These are phyloP conservation scores for Miscanthus sacchariflorus DNA, from an alignment of 202 grass and related monocot genomes.

Conservation along the genomic window DNA sequence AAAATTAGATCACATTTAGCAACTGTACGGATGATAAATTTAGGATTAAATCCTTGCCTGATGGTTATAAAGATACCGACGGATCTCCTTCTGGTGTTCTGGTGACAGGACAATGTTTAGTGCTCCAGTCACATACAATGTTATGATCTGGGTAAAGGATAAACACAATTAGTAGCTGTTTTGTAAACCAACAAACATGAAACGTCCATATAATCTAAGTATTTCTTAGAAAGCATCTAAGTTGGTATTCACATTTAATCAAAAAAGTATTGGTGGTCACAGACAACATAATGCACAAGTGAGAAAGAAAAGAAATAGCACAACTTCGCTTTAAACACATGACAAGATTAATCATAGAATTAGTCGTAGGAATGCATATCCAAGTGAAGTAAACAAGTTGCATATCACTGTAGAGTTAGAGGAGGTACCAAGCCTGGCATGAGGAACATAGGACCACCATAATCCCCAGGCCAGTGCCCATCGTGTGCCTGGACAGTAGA, in stretches of 20 bases:
- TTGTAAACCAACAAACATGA: not conserved
- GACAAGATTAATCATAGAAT: not conserved
- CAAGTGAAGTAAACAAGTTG: not conserved
- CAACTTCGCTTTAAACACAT: not conserved
- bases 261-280: not conserved
- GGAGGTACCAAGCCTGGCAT: slow-evolving; percentile 83
- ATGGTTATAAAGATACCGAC: slow-evolving; percentile 92
- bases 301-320: not conserved
- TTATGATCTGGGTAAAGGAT: slow-evolving; percentile 66
- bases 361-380: not conserved
- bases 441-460: slow-evolving; percentile 93
- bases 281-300: not conserved
- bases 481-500: slow-evolving; percentile 87
- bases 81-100: slow-evolving; percentile 86
- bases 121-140: slow-evolving; percentile 70
- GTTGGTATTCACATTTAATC: not conserved
- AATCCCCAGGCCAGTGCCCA: slow-evolving; percentile 95
- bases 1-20: slow-evolving; percentile 13
- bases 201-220: not conserved
- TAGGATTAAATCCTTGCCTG: slow-evolving; percentile 56
- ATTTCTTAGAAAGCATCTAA: not conserved
- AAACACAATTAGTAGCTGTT: slow-evolving; percentile 23
- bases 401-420: slow-evolving; percentile 6
- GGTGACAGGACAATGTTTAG: slow-evolving; percentile 75
- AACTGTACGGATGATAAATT: not conserved